These are phyloP conservation scores for Alisma plantagoaquatica DNA, from an alignment of 106 monocot species.

Conservation along the genomic window DNA sequence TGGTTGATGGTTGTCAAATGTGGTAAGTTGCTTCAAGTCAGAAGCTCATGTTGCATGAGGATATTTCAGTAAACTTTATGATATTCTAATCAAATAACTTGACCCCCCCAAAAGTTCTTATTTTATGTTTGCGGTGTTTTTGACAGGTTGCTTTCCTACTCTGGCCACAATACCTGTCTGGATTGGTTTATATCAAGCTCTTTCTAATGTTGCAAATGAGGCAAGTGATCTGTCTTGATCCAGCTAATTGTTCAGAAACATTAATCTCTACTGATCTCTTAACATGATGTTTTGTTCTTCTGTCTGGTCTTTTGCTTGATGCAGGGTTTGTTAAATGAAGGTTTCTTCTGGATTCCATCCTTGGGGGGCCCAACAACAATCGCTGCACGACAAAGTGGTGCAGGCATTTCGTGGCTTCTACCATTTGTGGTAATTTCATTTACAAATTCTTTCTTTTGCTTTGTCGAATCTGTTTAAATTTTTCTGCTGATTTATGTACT, in stretches of 20 bases:
- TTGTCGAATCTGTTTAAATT: not conserved
- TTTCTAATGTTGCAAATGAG: slow-evolving; percentile 99
- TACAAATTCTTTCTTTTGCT: slow-evolving; percentile 2
- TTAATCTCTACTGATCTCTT: not conserved
- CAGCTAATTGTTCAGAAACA: not conserved
- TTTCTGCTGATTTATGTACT: not conserved
- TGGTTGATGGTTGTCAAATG: no score
- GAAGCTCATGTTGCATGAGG: no score
- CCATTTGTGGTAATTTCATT: slow-evolving; percentile 75
- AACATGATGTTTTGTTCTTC: not conserved
- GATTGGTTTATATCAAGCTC: slow-evolving; percentile 98
- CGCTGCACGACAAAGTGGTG: slow-evolving; percentile 95
- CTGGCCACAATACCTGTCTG: slow-evolving; percentile 98
- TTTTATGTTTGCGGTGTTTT: not conserved
- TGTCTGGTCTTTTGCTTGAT: not conserved
- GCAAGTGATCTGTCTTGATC: slow-evolving; percentile 13
- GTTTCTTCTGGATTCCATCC: slow-evolving; percentile 98
- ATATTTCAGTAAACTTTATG: not conserved
- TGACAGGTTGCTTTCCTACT: slow-evolving; percentile 78
- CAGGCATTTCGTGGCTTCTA: slow-evolving; percentile 96
- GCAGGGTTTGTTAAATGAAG: slow-evolving; percentile 92
- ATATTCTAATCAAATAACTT: not conserved
- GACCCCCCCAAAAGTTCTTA: not conserved
- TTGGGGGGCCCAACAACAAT: slow-evolving; percentile 90
- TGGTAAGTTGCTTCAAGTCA: no score